Evolutionary conservation across 2,329 filamentous ascomycete species (phyloP).

Genomic region (Botryotinia narcissicola): DNA sequence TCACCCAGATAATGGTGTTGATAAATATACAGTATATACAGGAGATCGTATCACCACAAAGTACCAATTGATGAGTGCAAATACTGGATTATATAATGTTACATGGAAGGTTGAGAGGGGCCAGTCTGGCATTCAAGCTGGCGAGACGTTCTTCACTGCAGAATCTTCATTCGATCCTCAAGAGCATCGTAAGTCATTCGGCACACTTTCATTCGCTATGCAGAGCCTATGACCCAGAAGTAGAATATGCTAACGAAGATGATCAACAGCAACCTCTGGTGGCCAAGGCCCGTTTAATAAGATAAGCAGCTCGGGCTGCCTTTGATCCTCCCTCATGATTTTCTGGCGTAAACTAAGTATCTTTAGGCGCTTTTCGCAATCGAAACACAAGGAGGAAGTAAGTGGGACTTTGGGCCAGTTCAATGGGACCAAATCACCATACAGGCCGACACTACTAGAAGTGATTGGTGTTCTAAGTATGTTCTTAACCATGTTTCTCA

Average conservation of each 20-base stretch:
- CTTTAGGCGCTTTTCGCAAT: background rate
- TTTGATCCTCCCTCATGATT: background rate
- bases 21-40: background rate
- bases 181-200: background rate
- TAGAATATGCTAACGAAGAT: background rate
- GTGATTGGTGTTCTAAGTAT: constrained; percentile 4
- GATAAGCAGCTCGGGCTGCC: background rate
- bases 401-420: constrained; percentile 5
- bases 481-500: background rate
- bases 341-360: background rate
- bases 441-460: constrained; percentile 1
- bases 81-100: background rate
- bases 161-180: background rate
- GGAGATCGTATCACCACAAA: background rate
- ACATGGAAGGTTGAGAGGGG: background rate
- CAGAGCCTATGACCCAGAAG: too few relatives aligned
- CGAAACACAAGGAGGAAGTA: constrained; percentile 1
- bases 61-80: background rate
- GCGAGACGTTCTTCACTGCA: background rate
- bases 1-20: background rate
- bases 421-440: constrained; percentile 3
- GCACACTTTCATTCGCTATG: background rate
- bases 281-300: background rate
- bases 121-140: background rate
- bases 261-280: background rate